These are phyloP conservation scores for Chytridium lagenaria DNA, from an alignment of 371 early-diverging fungal species.

Conservation along the genomic window DNA sequence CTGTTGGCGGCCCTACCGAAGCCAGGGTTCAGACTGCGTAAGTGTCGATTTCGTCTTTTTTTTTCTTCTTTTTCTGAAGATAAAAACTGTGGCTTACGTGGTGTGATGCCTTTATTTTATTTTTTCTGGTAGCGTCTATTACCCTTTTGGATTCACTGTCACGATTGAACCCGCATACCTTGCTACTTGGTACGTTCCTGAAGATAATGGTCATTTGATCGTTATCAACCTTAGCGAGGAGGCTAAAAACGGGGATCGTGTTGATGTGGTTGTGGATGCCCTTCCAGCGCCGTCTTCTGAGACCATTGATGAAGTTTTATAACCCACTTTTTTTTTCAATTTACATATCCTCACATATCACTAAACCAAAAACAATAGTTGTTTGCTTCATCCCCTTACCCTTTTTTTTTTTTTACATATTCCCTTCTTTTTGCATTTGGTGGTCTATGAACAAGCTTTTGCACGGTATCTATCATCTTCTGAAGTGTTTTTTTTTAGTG, in stretches of 20 bases:
- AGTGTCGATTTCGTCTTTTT: not conserved
- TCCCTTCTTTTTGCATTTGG: too few relatives aligned
- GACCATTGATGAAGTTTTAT: too few relatives aligned
- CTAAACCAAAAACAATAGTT: too few relatives aligned
- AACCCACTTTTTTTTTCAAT: too few relatives aligned
- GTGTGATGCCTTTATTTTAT: not conserved
- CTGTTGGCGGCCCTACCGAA: conserved; percentile 4
- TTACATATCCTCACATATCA: too few relatives aligned
- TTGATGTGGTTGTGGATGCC: not conserved
- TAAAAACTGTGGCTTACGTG: not conserved
- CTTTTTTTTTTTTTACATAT: too few relatives aligned
- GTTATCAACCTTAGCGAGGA: not conserved
- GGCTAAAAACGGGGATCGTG: not conserved
- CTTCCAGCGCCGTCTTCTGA: not conserved
- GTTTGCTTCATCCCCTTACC: too few relatives aligned
- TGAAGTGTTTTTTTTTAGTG: too few relatives aligned
- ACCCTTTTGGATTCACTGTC: not conserved
- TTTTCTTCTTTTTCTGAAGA: not conserved
- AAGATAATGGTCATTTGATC: not conserved
- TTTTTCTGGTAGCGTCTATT: conserved; percentile 4
- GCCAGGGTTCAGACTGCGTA: conserved; percentile 14
- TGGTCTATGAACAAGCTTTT: too few relatives aligned
- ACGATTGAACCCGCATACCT: not conserved
- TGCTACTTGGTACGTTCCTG: conserved; percentile 6
- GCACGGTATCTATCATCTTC: too few relatives aligned